Percentiles rank a stretch among this genome's conserved stretches.
phyloP scores from a whole-genome alignment of 164 flowering plant genomes.

The Liquidambar formosana region DNA sequence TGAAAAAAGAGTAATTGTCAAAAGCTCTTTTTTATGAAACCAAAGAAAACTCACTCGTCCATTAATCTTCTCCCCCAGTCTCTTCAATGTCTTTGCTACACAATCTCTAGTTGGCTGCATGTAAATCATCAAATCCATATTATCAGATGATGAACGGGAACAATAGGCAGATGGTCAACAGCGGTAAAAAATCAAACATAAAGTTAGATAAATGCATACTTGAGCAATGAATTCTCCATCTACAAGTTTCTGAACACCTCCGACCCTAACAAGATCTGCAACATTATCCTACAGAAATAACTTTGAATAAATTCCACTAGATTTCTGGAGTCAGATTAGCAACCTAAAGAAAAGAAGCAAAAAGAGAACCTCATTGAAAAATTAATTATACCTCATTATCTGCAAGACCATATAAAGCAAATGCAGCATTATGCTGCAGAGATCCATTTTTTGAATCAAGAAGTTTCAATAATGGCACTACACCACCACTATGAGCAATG shows the following conservation, averaged over 20 bases:
- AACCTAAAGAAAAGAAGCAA: neutral
- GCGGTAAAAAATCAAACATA: neutral
- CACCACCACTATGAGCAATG: slow-evolving; percentile 64
- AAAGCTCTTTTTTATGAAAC: neutral
- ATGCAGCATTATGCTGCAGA: slow-evolving; percentile 79
- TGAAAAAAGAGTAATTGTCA: neutral
- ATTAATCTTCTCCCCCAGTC: slow-evolving; percentile 70
- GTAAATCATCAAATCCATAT: neutral
- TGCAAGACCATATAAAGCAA: slow-evolving; percentile 77
- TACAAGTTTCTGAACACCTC: slow-evolving; percentile 69
- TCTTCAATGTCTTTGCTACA: slow-evolving; percentile 69
- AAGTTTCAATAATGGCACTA: slow-evolving; percentile 57
- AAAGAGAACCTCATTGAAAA: neutral
- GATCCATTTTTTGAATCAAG: slow-evolving; percentile 70
- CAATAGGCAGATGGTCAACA: no score
- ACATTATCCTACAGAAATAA: slow-evolving; percentile 55
- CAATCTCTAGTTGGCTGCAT: slow-evolving; percentile 72
- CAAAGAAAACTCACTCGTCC: slow-evolving; percentile 53
- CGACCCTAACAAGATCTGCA: slow-evolving; percentile 61
- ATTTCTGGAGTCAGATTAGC: neutral
- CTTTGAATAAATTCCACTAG: neutral
- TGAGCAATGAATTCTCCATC: slow-evolving; percentile 70
- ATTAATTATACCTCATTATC: slow-evolving; percentile 62
- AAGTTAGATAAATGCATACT: slow-evolving; percentile 29
- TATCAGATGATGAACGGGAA: neutral